Conservation (phyloP, 2,329 filamentous ascomycete species). For the Tolypocladium guangdongense region DNA sequence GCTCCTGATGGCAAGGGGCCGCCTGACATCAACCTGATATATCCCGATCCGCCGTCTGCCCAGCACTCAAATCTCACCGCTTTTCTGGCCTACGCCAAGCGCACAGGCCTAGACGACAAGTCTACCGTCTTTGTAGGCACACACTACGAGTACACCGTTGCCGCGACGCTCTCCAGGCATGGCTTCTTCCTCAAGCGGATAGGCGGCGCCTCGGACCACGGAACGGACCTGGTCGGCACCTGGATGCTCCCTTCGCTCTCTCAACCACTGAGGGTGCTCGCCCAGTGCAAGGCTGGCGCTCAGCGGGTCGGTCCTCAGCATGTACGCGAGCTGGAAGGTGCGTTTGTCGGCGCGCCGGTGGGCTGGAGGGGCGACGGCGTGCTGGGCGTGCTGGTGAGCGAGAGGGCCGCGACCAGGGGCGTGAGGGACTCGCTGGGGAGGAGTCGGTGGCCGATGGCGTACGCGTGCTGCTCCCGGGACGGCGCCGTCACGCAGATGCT, state of each 20-base stretch:
- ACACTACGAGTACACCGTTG: constrained; percentile 64
- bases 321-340: constrained; percentile 69
- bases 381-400: constrained; percentile 60
- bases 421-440: constrained; percentile 60
- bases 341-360: constrained; percentile 60
- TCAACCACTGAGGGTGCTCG: constrained; percentile 32
- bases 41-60: constrained; percentile 32
- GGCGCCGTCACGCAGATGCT: constrained; percentile 56
- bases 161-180: constrained; percentile 41
- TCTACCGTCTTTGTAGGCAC: constrained; percentile 61
- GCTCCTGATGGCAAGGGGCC: not conserved
- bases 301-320: constrained; percentile 44
- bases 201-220: constrained; percentile 56
- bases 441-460: constrained; percentile 62
- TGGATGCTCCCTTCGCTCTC: constrained; percentile 44
- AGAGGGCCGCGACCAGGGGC: constrained; percentile 64
- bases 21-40: constrained; percentile 13
- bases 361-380: constrained; percentile 58
- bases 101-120: constrained; percentile 39
- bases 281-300: constrained; percentile 60
- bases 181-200: constrained; percentile 56
- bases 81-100: constrained; percentile 54
- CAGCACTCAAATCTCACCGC: constrained; percentile 53
- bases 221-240: constrained; percentile 63
- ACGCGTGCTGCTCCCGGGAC: constrained; percentile 46